Evolutionary conservation across 331 rosid species (phyloP).

Genomic region (Rosa hybrid): DNA sequence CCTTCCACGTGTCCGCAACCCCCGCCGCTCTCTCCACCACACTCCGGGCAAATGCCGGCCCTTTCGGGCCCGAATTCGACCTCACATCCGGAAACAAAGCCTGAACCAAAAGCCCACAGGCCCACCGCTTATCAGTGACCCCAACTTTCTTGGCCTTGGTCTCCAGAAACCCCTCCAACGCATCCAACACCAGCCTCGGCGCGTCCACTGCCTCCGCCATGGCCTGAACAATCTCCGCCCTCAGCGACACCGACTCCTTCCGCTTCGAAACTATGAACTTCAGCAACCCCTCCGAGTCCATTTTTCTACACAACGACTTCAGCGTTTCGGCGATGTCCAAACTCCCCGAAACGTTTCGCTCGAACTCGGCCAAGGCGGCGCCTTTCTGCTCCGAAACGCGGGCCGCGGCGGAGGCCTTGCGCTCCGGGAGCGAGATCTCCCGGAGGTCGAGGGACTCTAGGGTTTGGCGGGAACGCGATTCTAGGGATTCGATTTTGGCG

Average conservation of each 20-base stretch:
- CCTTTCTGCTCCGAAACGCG: conserved; percentile 50
- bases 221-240: conserved; percentile 57
- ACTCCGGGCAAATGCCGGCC: conserved; percentile 43
- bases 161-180: conserved; percentile 57
- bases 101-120: conserved; percentile 71
- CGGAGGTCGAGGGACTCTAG: conserved; percentile 47
- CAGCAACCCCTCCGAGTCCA: conserved; percentile 61
- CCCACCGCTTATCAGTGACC: conserved; percentile 82
- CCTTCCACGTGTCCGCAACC: conserved; percentile 65
- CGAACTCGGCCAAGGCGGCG: conserved; percentile 58
- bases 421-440: conserved; percentile 57
- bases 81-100: conserved; percentile 50
- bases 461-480: conserved; percentile 44
- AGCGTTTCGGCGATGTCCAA: conserved; percentile 46
- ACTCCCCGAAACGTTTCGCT: conserved; percentile 4
- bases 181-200: conserved; percentile 57
- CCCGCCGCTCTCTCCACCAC: conserved; percentile 50
- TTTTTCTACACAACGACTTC: conserved; percentile 53
- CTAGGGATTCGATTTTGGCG: conserved; percentile 47
- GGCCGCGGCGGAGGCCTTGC: conserved; percentile 51
- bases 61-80: not conserved
- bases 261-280: conserved; percentile 62
- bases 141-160: conserved; percentile 53
- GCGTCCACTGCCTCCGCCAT: conserved; percentile 78
- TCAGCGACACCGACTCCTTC: conserved; percentile 61